phyloP scores from a whole-genome alignment of 805 yeast genomes.

The Isabelozyma pseudorhagii region DNA sequence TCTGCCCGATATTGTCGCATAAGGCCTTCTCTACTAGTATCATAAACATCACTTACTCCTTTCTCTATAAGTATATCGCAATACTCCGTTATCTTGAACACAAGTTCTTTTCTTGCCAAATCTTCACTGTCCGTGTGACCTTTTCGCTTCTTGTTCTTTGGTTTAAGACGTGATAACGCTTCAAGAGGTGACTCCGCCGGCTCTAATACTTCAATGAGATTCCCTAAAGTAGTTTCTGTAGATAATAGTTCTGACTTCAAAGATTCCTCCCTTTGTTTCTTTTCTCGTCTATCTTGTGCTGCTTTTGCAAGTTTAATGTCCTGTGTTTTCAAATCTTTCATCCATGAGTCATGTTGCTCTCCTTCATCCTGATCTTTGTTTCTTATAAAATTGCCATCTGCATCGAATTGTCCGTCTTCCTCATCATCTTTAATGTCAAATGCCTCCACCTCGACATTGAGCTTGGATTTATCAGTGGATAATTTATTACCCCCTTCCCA shows the following conservation, averaged over 20 bases:
- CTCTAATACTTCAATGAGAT: conserved; percentile 44
- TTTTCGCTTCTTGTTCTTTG: conserved; percentile 9
- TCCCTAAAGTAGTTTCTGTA: conserved; percentile 12
- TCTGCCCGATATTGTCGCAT: conserved; percentile 26
- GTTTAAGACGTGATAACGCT: conserved; percentile 42
- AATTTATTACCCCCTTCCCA: conserved; percentile 3
- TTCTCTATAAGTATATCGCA: conserved; percentile 44
- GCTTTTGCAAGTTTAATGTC: conserved; percentile 36
- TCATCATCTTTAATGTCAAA: conserved; percentile 58
- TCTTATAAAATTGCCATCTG: conserved; percentile 55
- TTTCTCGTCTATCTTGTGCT: conserved; percentile 41
- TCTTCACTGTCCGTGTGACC: conserved; percentile 10
- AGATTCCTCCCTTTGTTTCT: conserved; percentile 10
- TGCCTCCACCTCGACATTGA: conserved; percentile 52
- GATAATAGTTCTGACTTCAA: conserved; percentile 9
- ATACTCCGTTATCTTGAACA: conserved; percentile 44
- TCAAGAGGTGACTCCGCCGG: conserved; percentile 63
- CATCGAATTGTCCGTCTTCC: conserved; percentile 59
- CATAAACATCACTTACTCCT: conserved; percentile 46
- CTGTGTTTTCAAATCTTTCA: conserved; percentile 8
- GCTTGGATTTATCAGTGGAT: conserved; percentile 6
- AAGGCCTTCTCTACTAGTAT: conserved; percentile 54
- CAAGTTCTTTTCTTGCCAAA: conserved; percentile 16
- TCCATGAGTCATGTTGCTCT: conserved; percentile 19
- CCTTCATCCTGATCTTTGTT: conserved; percentile 29